Conservation (phyloP, 1,284 basidiomycete species). For the Sporisorium graminicola region DNA sequence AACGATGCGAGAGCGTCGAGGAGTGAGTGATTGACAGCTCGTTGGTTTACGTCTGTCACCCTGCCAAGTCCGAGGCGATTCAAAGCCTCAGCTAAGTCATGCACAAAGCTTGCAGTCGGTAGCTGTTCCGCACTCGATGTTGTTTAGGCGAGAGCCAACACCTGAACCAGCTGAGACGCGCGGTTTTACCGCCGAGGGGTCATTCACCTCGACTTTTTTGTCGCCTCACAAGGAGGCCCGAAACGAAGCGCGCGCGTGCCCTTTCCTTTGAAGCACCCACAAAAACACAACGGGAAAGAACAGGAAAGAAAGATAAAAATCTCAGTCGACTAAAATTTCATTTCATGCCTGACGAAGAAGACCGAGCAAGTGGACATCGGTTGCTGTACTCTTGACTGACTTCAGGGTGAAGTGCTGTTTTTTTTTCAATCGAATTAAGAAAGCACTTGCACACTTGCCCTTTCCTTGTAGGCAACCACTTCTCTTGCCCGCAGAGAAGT, state of each 20-base stretch:
- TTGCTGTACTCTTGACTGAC: conserved; percentile 19
- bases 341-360: not conserved
- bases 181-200: conserved; percentile 2
- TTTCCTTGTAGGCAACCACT: too few relatives aligned
- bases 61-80: not conserved
- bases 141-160: conserved; percentile 1
- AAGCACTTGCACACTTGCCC: not conserved
- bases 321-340: not conserved
- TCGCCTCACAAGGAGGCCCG: not conserved
- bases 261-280: not conserved
- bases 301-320: not conserved
- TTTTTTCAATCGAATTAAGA: not conserved
- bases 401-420: not conserved
- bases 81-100: not conserved
- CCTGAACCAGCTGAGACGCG: not conserved
- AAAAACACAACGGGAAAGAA: not conserved
- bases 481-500: not conserved
- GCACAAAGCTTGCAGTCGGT: not conserved
- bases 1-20: not conserved
- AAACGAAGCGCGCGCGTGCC: not conserved
- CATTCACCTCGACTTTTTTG: not conserved
- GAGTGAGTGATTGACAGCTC: not conserved
- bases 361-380: conserved; percentile 17
- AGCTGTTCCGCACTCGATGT: not conserved
- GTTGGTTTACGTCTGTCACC: not conserved